Evolutionary conservation across 352 stramenopile genomes (phyloP), one percentile per base, ranked within the genome.

Genomic region (Blastocystis sp.): DNA sequence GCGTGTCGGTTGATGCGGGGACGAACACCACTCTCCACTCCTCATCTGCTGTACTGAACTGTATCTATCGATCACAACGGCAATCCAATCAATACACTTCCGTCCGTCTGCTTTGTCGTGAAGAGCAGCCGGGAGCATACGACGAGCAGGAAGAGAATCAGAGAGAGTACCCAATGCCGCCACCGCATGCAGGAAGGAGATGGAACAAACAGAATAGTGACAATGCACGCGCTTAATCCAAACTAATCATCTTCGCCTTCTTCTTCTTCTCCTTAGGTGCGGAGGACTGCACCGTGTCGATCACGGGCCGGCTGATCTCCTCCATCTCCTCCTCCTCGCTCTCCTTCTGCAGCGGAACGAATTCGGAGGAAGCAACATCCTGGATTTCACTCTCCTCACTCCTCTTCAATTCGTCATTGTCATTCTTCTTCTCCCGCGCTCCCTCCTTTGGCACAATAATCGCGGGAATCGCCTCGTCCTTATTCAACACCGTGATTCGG

Each of bases 241-340:
- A 55, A 85, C 55, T 85, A 31, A 85, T 85, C 33, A 85, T 85
- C 55, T 85, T 85, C 21, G 60, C 61, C 10, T 69, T 85, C 29
- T 59, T 62, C 4, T 29, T 41, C 31, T 55, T 66, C 60, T 85
- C 74, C 51, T 85, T 85, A 26, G 41, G 41, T 6, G 29, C 35
- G 4, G 61, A 16, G 16, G 16, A 6, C 6, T 6, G 35, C 13
- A 67, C 31, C 6, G 50, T 4, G 10, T 67, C 33, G 12, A 69
- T 65, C 29, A 81, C 71, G 19, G 63, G 31, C 4, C 41, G 51
- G 35, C 62, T 41, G 45, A 85, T 85, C 9, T 50, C 50, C 24
- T 85, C 74, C 74, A 85, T 37, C 41, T 85, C 55, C 31, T 85
- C 74, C 26, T 85, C 74, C n/a, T 85, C 74, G 24, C 51, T 63